These are phyloP conservation scores for Funneliformis geosporum DNA, from an alignment of 192 early-diverging fungal species.

Conservation along the genomic window DNA sequence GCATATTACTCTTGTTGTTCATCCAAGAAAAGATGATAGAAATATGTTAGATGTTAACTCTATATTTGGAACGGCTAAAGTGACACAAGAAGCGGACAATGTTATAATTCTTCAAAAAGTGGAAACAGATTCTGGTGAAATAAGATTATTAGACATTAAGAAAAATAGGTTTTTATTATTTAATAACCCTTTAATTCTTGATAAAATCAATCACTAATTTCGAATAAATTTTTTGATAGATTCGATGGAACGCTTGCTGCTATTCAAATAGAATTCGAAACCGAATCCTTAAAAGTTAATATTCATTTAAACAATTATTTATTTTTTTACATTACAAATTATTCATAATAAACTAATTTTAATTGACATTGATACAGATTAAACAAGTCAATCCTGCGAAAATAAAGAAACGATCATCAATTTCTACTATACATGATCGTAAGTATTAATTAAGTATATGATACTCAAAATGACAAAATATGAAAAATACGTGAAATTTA, in stretches of 20 bases:
- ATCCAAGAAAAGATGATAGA: conserved; percentile 64
- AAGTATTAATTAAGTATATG: too few relatives aligned
- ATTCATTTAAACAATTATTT: not conserved
- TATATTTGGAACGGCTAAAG: conserved; percentile 72
- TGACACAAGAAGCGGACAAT: conserved; percentile 78
- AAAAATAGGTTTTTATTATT: conserved; percentile 55
- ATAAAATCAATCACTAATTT: not conserved
- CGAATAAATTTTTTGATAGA: conserved; percentile 26
- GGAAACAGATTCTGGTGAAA: conserved; percentile 32
- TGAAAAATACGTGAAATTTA: too few relatives aligned
- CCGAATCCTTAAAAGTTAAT: conserved; percentile 33
- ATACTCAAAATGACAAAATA: too few relatives aligned
- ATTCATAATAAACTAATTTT: not conserved
- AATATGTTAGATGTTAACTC: conserved; percentile 65
- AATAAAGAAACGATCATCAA: not conserved
- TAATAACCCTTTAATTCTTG: not conserved
- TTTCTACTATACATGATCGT: too few relatives aligned
- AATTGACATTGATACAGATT: not conserved
- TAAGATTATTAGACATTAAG: conserved; percentile 59
- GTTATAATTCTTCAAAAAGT: conserved; percentile 65
- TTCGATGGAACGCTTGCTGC: conserved; percentile 69
- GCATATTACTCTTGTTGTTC: conserved; percentile 72
- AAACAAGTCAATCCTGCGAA: not conserved
- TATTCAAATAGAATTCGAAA: conserved; percentile 47
- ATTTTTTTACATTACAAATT: not conserved